Base-by-base conservation (phyloP, 805 yeast species). In the Ogataea polymorpha region DNA sequence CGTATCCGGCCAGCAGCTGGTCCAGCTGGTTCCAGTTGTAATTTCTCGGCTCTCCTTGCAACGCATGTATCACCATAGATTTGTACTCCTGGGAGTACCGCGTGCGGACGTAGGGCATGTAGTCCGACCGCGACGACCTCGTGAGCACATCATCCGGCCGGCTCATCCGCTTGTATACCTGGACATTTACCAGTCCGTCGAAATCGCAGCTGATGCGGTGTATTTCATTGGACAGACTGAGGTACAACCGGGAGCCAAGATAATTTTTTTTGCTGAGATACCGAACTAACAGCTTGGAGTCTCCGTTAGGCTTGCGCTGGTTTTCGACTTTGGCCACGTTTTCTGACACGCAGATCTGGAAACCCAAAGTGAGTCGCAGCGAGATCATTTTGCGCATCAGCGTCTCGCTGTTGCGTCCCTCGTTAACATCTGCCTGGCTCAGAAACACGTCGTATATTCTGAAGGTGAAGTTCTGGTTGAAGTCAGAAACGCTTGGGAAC, bases 21-120 rank as follows among this genome's bases (percentile, higher is more conserved):
- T 93, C 99, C 50, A 90, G 71, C 47, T 81, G 84, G 52, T 90
- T 90, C 99, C 99, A 93, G 47, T 90, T 89, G 46, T 79, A 75
- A 11, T 69, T 66, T 32, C 74, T 63, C 3, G 82, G 74, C 24
- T 72, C 73, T 12, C 71, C 71, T 31, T 74, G 72, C 14, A 76
- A 64, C 2, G 80, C 77, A 44, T 78, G 79, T 6, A 82, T 73
- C 41, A 67, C 70, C 1, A 88, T 72, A 3, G 73, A 67, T 17
- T 77, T 66, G 55, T 82, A 90, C 11, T 68, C 72, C 32, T 75
- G 79, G 24, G 88, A 90, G 58, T 86, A 86, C 41, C 93, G 68
- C 0, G 97, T 87, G 57, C 90, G 75, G 7, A 91, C 78, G 48
- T 76, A 67, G 5, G 84, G 79, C 18, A 65, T 60, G 49, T 80